Base-by-base conservation (phyloP, 306 rosid genomes). In the Astragalus glycyphyllos region DNA sequence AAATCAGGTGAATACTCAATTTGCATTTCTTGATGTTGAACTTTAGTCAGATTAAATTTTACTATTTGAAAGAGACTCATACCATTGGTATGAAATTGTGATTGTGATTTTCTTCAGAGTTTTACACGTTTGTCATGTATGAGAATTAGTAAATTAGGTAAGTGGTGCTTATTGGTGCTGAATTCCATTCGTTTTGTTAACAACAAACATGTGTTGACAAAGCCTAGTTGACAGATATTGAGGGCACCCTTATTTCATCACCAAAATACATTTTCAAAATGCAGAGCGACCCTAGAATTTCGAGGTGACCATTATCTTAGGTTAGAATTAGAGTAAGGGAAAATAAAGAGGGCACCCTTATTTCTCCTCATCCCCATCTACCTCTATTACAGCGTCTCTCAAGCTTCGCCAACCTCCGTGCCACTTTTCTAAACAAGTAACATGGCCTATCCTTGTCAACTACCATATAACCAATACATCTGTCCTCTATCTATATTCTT, bases 1-100 rank as follows among this genome's bases (percentile, higher is more conserved):
- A 81, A 49, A 81, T 81, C 69, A 77, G 85, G 85, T 81, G 17
- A 64, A 26, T 26, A 26, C 31, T 44, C 23, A 17, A 4, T 17
- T 41, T 62, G 16, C n/a, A 17, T 41, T 40, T 41, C 8, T 17
- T 62, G 8, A 11, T 63, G 38, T 2, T 11, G 3, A 17, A 10
- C 34, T 58, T 31, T 26, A 20, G 2, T 26, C 20, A 11, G n/a
- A 5, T 11, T 5, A 11, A 2, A 56, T 29, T 23, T n/a, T 26
- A 35, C 8, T 8, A 17, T 17, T 17, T 8, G 58, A 17, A 17
- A 8, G 32, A 3, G 2, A 6, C 31, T 2, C 29, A 9, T 17
- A 8, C 11, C 10, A 7, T 15, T 4, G 1, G 3, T 17, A 2
- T 0, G 32, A 5, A 16, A 53, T 29, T 56, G 23, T 34, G 37